These are phyloP conservation scores for Ampelocalamus luodianensis DNA, from an alignment of 176 grass and related monocot genomes.

Conservation along the genomic window DNA sequence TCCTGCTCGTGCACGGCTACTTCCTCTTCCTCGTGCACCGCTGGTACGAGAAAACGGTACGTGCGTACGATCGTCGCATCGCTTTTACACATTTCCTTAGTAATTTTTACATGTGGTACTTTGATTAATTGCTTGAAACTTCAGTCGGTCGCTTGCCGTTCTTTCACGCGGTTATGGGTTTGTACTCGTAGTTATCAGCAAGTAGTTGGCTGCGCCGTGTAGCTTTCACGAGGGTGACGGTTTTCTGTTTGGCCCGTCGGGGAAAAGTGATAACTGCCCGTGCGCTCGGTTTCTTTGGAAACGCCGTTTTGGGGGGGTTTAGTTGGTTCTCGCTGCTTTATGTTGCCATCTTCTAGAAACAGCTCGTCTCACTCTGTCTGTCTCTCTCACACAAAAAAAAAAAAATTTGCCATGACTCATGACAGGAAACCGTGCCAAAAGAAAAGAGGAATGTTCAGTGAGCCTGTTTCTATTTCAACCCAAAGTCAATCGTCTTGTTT, in stretches of 20 bases:
- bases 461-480: not conserved
- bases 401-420: not conserved
- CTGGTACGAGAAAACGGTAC: constrained; percentile 95
- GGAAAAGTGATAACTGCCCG: not conserved
- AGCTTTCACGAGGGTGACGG: not conserved
- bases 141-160: not conserved
- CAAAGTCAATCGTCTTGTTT: not conserved
- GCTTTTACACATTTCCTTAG: not conserved
- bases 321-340: constrained; percentile 22
- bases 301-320: too few relatives aligned
- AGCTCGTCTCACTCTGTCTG: not conserved
- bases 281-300: not conserved
- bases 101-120: not conserved
- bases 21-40: constrained; percentile 81
- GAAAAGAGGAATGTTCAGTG: not conserved
- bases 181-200: not conserved
- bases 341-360: constrained; percentile 42
- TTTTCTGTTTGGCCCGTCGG: constrained; percentile 16
- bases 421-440: not conserved
- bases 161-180: not conserved
- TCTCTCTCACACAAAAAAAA: not conserved
- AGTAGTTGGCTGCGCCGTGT: not conserved
- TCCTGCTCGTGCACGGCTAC: constrained; percentile 80
- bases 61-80: not conserved
- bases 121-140: not conserved